Evolutionary conservation across 139 green algal species (phyloP).

Genomic region (Chlorella sp.): DNA sequence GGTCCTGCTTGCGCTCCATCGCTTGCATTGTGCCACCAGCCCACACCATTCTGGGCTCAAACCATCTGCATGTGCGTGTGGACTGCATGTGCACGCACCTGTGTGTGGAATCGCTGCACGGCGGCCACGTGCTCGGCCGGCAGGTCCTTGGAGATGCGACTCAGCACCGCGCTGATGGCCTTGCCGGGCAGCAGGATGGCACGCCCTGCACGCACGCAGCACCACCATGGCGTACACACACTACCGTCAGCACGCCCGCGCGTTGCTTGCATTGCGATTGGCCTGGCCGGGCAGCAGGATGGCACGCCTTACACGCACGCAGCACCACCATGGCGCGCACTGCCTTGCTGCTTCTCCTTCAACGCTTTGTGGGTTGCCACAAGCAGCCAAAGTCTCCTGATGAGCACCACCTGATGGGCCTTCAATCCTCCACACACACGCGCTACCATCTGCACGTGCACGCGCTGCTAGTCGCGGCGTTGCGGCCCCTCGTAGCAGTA

Average conservation of each 20-base stretch:
- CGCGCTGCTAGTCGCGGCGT: not conserved
- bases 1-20: no score
- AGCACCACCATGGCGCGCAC: no score
- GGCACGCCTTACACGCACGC: not conserved
- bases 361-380: not conserved
- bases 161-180: constrained; percentile 41
- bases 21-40: no score
- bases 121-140: not conserved
- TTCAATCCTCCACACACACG: not conserved
- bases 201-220: constrained; percentile 10
- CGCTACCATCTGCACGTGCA: not conserved
- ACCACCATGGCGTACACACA: not conserved
- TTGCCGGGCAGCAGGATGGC: constrained; percentile 53
- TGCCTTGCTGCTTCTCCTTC: not conserved
- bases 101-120: not conserved
- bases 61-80: no score
- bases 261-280: not conserved
- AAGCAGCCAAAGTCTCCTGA: not conserved
- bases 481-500: not conserved
- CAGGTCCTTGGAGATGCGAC: not conserved
- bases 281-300: not conserved
- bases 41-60: no score
- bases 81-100: not conserved
- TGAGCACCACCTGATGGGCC: not conserved
- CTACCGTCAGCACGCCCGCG: no score